A percentile compares a stretch with the other conserved stretches of the same genome.
Evolutionary conservation across 2,329 filamentous ascomycete genomes (phyloP).

Genomic region (Venturia pyrina): DNA sequence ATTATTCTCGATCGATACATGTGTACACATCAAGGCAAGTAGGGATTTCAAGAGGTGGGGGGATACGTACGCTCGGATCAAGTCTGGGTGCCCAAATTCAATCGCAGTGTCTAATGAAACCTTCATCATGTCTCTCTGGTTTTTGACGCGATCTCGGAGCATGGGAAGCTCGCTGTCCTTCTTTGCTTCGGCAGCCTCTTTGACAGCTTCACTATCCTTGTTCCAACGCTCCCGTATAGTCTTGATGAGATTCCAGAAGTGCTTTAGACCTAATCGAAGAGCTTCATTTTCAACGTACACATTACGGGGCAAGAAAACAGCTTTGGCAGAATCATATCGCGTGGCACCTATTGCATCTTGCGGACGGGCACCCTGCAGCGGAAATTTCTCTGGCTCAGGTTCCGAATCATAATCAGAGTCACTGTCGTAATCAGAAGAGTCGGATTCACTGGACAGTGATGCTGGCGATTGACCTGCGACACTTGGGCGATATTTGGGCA

Average conservation of each 20-base stretch:
- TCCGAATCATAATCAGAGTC: slow-evolving; percentile 44
- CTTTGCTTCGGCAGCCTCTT: slow-evolving; percentile 48
- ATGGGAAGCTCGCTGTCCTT: slow-evolving; percentile 42
- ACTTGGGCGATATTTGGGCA: slow-evolving; percentile 11
- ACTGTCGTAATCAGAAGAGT: slow-evolving; percentile 32
- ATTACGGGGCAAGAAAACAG: slow-evolving; percentile 49
- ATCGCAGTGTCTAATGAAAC: slow-evolving; percentile 36
- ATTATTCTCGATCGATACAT: slow-evolving; percentile 11
- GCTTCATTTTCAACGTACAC: slow-evolving; percentile 38
- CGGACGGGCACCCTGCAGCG: slow-evolving; percentile 43
- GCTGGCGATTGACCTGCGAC: slow-evolving; percentile 4
- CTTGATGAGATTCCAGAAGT: slow-evolving; percentile 51
- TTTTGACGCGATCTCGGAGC: slow-evolving; percentile 46
- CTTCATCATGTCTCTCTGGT: slow-evolving; percentile 48
- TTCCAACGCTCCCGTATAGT: slow-evolving; percentile 53
- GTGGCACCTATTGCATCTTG: slow-evolving; percentile 42
- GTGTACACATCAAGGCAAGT: slow-evolving; percentile 3
- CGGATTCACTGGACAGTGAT: slow-evolving; percentile 26
- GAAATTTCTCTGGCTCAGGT: slow-evolving; percentile 43
- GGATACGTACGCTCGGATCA: slow-evolving; percentile 32
- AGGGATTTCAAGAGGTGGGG: slow-evolving; percentile 3
- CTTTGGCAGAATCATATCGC: slow-evolving; percentile 50
- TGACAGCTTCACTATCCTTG: slow-evolving; percentile 43
- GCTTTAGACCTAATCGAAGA: slow-evolving; percentile 44
- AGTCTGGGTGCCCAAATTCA: slow-evolving; percentile 36